These are phyloP conservation scores for Suillus bovinus DNA, from an alignment of 768 basidiomycete genomes.

Conservation along the genomic window DNA sequence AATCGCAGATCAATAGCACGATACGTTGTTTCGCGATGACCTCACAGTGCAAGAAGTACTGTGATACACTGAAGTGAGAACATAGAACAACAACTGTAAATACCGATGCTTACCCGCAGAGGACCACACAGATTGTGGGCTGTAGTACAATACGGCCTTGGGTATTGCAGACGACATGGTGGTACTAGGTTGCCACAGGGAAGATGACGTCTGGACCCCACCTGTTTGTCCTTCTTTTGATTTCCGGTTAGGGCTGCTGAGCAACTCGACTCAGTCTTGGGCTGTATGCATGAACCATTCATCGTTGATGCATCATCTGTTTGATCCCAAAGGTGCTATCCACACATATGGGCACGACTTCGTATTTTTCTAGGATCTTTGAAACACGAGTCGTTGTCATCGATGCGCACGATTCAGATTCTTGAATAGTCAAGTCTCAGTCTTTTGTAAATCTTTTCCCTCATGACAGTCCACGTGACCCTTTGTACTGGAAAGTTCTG, in stretches of 20 bases:
- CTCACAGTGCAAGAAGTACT: slow-evolving; percentile 63
- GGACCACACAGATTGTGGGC: slow-evolving; percentile 60
- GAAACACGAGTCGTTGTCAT: neutral
- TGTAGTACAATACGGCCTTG: slow-evolving; percentile 84
- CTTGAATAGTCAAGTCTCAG: neutral
- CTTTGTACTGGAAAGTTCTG: slow-evolving; percentile 28
- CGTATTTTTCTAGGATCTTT: neutral
- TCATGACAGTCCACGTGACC: slow-evolving; percentile 25
- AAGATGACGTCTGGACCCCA: slow-evolving; percentile 5
- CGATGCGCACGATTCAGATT: neutral
- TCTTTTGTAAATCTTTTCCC: neutral
- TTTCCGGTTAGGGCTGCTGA: slow-evolving; percentile 9
- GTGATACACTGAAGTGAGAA: slow-evolving; percentile 5
- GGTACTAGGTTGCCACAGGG: slow-evolving; percentile 14
- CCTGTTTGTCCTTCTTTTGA: slow-evolving; percentile 11
- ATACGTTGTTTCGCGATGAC: neutral
- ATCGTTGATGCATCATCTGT: neutral
- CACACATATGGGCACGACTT: neutral
- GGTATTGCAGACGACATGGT: slow-evolving; percentile 37
- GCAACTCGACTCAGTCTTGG: no score
- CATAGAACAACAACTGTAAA: neutral
- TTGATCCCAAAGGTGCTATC: neutral
- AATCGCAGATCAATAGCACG: slow-evolving; percentile 9
- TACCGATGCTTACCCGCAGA: slow-evolving; percentile 50
- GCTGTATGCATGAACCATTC: neutral